phyloP scores from a whole-genome alignment of 1,284 basidiomycete genomes.

The Puccinia sorghi region DNA sequence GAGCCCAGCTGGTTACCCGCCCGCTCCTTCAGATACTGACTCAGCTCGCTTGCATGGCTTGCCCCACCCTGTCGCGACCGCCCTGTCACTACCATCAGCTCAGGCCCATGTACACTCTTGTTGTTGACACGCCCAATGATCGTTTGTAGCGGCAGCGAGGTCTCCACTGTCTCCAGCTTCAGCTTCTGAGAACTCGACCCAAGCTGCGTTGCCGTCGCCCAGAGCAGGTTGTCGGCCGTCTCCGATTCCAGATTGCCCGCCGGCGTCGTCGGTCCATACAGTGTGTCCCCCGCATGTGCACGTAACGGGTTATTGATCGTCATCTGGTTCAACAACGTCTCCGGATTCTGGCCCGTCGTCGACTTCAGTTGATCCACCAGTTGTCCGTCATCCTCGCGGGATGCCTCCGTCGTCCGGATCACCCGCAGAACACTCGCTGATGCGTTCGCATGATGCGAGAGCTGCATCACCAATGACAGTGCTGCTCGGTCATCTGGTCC shows the following conservation, averaged over 20 bases:
- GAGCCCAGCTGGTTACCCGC: constrained; percentile 7
- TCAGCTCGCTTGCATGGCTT: constrained; percentile 35
- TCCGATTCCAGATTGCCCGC: constrained; percentile 26
- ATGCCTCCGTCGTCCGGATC: constrained; percentile 53
- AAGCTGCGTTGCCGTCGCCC: constrained; percentile 10
- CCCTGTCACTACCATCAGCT: constrained; percentile 34
- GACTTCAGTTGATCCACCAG: constrained; percentile 61
- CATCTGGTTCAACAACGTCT: constrained; percentile 37
- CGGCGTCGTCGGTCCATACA: constrained; percentile 23
- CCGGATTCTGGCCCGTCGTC: constrained; percentile 45
- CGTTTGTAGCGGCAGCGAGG: constrained; percentile 17
- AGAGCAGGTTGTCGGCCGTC: constrained; percentile 41
- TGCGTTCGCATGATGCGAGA: constrained; percentile 68
- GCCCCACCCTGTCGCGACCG: constrained; percentile 36
- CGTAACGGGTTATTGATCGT: constrained; percentile 25
- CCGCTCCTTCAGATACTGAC: constrained; percentile 29
- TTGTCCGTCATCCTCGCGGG: constrained; percentile 51
- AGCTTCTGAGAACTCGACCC: not conserved
- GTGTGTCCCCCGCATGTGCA: constrained; percentile 19
- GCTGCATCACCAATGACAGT: constrained; percentile 73
- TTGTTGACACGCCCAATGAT: constrained; percentile 6
- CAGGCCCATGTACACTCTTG: not conserved
- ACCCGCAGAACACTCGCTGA: constrained; percentile 72
- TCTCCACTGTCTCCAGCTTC: constrained; percentile 17
- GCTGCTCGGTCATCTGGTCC: constrained; percentile 87